A percentile compares a stretch with the other conserved stretches of the same genome.
phyloP scores from a whole-genome alignment of 306 rosid species.

The Cucumis melo region DNA sequence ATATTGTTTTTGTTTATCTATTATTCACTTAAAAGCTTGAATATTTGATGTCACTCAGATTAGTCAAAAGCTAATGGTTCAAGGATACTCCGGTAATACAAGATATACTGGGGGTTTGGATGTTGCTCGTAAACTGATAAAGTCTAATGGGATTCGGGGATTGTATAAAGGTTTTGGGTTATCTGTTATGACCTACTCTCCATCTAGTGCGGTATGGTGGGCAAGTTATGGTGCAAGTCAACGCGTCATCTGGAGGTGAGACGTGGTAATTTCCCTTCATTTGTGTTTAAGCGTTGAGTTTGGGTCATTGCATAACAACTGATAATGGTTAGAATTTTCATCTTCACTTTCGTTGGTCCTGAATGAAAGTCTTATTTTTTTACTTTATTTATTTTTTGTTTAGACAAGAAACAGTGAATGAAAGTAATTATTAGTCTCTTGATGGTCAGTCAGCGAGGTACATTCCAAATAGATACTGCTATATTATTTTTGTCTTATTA shows the following conservation, averaged over 20 bases:
- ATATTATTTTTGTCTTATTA: neutral
- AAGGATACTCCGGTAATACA: constrained; percentile 76
- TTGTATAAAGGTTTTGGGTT: constrained; percentile 83
- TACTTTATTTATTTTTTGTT: too few relatives aligned
- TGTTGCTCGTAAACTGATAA: constrained; percentile 59
- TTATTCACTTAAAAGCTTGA: neutral
- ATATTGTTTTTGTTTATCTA: constrained; percentile 5
- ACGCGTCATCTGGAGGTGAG: constrained; percentile 90
- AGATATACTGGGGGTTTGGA: constrained; percentile 77
- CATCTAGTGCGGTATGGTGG: constrained; percentile 98
- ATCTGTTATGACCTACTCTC: constrained; percentile 80
- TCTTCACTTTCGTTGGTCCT: neutral
- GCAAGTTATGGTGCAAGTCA: constrained; percentile 91
- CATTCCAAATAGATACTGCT: neutral
- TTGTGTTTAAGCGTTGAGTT: neutral
- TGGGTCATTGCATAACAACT: neutral
- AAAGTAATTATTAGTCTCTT: neutral
- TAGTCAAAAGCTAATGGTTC: constrained; percentile 92
- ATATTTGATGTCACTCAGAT: constrained; percentile 26
- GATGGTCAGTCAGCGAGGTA: neutral
- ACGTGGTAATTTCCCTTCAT: constrained; percentile 20
- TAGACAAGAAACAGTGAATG: too few relatives aligned
- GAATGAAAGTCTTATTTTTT: neutral
- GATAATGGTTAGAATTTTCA: neutral
- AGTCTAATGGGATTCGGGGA: constrained; percentile 60